Base-by-base conservation (phyloP, 1,139 yeast genomes). In the Groenewaldozyma sp. region DNA sequence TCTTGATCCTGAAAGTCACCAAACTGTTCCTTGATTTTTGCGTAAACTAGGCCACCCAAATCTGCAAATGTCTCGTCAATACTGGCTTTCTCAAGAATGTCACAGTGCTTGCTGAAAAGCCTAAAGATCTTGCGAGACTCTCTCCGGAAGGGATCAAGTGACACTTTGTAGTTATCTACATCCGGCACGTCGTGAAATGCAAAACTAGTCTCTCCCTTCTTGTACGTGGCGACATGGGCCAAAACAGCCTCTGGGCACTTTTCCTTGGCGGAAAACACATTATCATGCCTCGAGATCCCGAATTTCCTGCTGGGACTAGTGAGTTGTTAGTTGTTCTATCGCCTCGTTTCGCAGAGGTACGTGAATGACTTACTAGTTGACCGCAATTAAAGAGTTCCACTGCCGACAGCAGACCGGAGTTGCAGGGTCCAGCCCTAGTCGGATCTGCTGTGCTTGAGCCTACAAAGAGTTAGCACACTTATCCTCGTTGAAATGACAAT, bases 381-480 rank as follows among this genome's bases (percentile, higher is more conserved):
- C 94, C 0, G 98, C 98, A 42, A 91, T 88, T 4, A 91, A 64
- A 0, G 88, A 71, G 40, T 72, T 71, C 98, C 98, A 91, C 54
- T 91, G 98, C 3, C 86, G 86, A 58, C 97, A 88, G 0, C 88
- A 96, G 2, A 91, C 82, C 0, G 98, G 97, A 45, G 78, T 88
- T 1, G 76, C 74, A 1, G 66, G 66, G 1, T 76, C 62, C 10
- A 81, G 62, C 0, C 79, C 79, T 19, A 86, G 67, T 34, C 96
- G 63, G 5, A 83, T 67, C 52, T 82, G 93, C 53, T 91, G 97
- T 28, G 82, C 93, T 55, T 91, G 98, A 0, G 98, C 68, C 48
- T 48, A n/a, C 24, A 29, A 21, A 31, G 36, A 11, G 6, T 3
- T 28, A 6, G 17, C 22, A 9, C 19, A 29, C 26, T n/a, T 3